These are phyloP conservation scores for Platanthera zijinensis DNA, from an alignment of 106 monocot species.

Conservation along the genomic window DNA sequence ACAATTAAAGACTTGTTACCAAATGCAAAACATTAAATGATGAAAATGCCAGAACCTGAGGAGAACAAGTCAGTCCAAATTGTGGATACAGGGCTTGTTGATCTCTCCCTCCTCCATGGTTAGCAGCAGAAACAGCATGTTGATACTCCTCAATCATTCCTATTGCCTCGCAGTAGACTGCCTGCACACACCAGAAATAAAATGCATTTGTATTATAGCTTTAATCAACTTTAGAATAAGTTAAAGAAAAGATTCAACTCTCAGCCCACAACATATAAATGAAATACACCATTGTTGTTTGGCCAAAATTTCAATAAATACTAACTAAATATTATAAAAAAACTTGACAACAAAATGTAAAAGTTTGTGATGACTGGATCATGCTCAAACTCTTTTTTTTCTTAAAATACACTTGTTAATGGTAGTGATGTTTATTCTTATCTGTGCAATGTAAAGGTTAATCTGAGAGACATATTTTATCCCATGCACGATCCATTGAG, in stretches of 20 bases:
- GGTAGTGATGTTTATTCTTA: too few relatives aligned
- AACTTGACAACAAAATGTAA: too few relatives aligned
- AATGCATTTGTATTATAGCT: background rate
- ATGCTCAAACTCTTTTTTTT: too few relatives aligned
- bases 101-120: constrained; percentile 40
- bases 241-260: background rate
- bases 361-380: too few relatives aligned
- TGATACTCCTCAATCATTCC: constrained; percentile 84
- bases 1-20: background rate
- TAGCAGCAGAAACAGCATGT: constrained; percentile 28
- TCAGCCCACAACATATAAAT: too few relatives aligned
- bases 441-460: too few relatives aligned
- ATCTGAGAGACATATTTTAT: too few relatives aligned
- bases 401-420: too few relatives aligned
- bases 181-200: constrained; percentile 18
- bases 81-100: constrained; percentile 25
- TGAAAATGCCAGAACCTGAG: constrained; percentile 35
- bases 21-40: background rate
- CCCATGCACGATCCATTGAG: too few relatives aligned
- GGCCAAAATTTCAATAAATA: too few relatives aligned
- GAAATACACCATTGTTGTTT: too few relatives aligned
- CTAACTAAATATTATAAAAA: too few relatives aligned
- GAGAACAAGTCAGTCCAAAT: constrained; percentile 51
- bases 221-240: background rate
- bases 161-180: constrained; percentile 63